Evolutionary conservation across 192 early-diverging fungal species (phyloP).

Genomic region (Fimicolochytrium jonesii): DNA sequence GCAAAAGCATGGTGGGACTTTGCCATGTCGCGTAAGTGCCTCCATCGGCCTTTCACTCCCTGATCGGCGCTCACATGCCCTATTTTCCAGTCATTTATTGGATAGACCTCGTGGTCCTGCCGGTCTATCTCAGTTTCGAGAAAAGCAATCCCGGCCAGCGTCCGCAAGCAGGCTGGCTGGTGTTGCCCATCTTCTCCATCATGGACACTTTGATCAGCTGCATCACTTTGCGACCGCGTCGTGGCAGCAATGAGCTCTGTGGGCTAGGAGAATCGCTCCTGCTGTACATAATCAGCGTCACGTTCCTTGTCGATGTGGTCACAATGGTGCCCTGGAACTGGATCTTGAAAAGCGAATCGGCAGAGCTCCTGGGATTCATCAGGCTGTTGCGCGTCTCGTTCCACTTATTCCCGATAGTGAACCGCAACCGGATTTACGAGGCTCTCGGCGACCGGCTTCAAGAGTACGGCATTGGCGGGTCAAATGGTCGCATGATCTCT

Average conservation of each 20-base stretch:
- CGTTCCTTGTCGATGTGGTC: not conserved
- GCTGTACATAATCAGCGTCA: not conserved
- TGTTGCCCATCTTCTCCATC: not conserved
- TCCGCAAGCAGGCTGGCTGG: no score
- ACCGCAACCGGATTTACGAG: not conserved
- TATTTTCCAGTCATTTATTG: constrained; percentile 2
- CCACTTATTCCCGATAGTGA: not conserved
- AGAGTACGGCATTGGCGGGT: not conserved
- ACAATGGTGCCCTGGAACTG: not conserved
- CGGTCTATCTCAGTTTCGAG: not conserved
- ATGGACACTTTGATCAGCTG: constrained; percentile 1
- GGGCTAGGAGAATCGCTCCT: not conserved
- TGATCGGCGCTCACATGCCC: not conserved
- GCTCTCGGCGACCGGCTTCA: not conserved
- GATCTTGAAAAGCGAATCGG: not conserved
- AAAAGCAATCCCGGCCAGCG: not conserved
- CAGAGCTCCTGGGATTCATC: not conserved
- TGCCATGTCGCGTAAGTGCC: not conserved
- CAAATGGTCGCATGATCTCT: not conserved
- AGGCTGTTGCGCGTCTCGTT: constrained; percentile 2
- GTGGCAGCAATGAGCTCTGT: not conserved
- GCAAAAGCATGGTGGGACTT: not conserved
- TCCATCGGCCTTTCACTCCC: no score
- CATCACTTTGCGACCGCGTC: not conserved
- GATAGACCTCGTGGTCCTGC: not conserved